These are phyloP conservation scores for Apiotrichum domesticum DNA, from an alignment of 1,284 basidiomycete species.

Conservation along the genomic window DNA sequence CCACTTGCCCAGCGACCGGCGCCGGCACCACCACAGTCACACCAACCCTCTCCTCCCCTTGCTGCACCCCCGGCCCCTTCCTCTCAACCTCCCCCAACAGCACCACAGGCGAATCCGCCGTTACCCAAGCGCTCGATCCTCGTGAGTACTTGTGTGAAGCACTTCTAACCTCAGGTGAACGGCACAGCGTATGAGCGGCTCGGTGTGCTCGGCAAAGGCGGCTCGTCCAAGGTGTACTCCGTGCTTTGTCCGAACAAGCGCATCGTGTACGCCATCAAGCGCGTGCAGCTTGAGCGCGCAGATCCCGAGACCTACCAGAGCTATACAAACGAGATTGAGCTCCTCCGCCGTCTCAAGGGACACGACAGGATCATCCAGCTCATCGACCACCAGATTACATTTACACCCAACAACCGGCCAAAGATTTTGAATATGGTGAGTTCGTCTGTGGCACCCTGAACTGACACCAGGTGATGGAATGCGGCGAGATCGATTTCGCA, in stretches of 20 bases:
- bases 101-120: not conserved
- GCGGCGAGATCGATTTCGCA: constrained; percentile 82
- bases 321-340: constrained; percentile 90
- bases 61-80: no score
- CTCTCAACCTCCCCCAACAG: not conserved
- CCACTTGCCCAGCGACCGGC: not conserved
- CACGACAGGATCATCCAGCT: constrained; percentile 83
- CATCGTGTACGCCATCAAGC: constrained; percentile 79
- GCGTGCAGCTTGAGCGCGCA: constrained; percentile 74
- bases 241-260: constrained; percentile 66
- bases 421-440: constrained; percentile 64
- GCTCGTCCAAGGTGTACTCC: constrained; percentile 86
- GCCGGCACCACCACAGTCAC: not conserved
- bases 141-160: constrained; percentile 13
- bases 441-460: constrained; percentile 2
- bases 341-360: constrained; percentile 77
- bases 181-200: constrained; percentile 72
- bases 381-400: constrained; percentile 71
- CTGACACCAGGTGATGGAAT: constrained; percentile 67
- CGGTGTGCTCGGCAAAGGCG: constrained; percentile 83
- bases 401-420: constrained; percentile 55
- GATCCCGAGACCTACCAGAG: constrained; percentile 78
- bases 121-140: constrained; percentile 22
- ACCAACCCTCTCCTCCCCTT: not conserved
- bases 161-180: constrained; percentile 56